phyloP scores from a whole-genome alignment of 495 filamentous ascomycete genomes.

The Pyrenopolyporus hunteri region DNA sequence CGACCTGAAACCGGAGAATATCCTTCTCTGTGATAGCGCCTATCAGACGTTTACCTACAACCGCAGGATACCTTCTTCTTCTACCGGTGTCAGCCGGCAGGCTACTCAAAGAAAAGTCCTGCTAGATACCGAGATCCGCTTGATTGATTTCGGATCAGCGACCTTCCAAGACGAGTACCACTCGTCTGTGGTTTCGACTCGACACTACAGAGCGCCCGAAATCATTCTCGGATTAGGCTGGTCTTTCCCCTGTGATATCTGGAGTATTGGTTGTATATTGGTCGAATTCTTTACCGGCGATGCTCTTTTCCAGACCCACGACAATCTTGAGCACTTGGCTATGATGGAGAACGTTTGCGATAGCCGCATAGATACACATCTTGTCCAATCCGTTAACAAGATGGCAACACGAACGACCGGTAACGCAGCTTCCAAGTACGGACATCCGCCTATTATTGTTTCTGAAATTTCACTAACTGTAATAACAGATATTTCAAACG shows the following conservation, averaged over 20 bases:
- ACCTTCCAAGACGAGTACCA: constrained; percentile 99
- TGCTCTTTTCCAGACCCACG: constrained; percentile 96
- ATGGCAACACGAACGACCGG: constrained; percentile 65
- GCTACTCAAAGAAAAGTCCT: constrained; percentile 87
- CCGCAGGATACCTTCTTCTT: constrained; percentile 90
- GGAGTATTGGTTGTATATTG: constrained; percentile 98
- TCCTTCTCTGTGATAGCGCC: constrained; percentile 83
- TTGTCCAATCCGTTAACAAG: constrained; percentile 77
- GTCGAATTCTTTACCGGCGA: constrained; percentile 99
- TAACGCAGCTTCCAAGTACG: constrained; percentile 85
- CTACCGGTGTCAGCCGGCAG: constrained; percentile 72
- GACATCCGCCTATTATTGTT: constrained; percentile 11
- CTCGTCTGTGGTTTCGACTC: constrained; percentile 93
- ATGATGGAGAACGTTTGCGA: constrained; percentile 97
- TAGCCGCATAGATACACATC: constrained; percentile 70
- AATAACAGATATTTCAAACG: constrained; percentile 80
- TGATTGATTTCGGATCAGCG: constrained; percentile 97
- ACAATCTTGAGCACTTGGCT: constrained; percentile 97
- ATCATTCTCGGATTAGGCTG: constrained; percentile 97
- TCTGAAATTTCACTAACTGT: constrained; percentile 33
- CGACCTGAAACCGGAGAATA: constrained; percentile 98
- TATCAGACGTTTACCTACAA: constrained; percentile 99
- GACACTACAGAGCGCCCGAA: constrained; percentile 95
- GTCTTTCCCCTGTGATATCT: constrained; percentile 98
- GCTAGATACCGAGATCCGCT: constrained; percentile 91